phyloP scores from a whole-genome alignment of 1,139 yeast genomes.

The Blastobotrys illinoisensis region DNA sequence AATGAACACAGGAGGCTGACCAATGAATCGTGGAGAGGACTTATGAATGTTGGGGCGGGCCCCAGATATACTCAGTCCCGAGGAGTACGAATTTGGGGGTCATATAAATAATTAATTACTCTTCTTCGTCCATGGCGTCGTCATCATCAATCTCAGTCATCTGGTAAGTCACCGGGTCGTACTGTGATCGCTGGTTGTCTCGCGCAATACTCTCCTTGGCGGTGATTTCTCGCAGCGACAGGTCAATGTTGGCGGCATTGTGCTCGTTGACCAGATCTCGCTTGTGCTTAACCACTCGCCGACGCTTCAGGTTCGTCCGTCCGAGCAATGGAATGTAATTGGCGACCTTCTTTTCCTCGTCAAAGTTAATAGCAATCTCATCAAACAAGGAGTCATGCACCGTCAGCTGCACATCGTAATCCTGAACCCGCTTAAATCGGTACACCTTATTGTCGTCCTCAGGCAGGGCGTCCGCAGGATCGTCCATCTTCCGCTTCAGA shows the following conservation, averaged over 20 bases:
- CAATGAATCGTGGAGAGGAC: no score
- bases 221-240: conserved; percentile 66
- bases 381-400: conserved; percentile 45
- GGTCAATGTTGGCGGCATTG: conserved; percentile 47
- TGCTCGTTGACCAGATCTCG: conserved; percentile 45
- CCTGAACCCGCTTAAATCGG: conserved; percentile 62
- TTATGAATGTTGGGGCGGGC: no score
- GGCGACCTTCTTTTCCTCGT: conserved; percentile 53
- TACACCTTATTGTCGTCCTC: conserved; percentile 42
- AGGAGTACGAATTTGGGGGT: background rate
- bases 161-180: conserved; percentile 54
- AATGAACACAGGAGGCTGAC: background rate
- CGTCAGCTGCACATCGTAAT: conserved; percentile 70
- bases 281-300: conserved; percentile 57
- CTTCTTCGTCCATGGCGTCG: conserved; percentile 7
- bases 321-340: conserved; percentile 75
- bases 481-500: conserved; percentile 25
- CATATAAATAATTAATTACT: background rate
- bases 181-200: conserved; percentile 63
- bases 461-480: conserved; percentile 26
- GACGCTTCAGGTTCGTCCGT: conserved; percentile 73
- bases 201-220: conserved; percentile 62
- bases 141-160: conserved; percentile 16
- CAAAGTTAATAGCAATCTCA: conserved; percentile 51
- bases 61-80: no score